These are phyloP conservation scores for Bruguiera sexangula DNA, from an alignment of 345 rosid genomes.

Conservation along the genomic window DNA sequence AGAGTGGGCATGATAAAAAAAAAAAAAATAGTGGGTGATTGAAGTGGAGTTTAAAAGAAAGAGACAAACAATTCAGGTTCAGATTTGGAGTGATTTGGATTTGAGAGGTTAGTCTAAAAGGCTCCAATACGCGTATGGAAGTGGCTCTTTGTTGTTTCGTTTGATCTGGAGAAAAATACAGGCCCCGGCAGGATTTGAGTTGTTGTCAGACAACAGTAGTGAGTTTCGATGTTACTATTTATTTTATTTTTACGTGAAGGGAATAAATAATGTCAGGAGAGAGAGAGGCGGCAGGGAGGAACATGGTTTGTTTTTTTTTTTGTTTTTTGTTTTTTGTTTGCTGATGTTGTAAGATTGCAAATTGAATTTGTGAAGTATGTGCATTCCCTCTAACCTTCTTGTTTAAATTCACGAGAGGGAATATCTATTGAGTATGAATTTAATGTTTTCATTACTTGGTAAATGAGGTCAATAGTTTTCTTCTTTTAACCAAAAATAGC, in stretches of 20 bases:
- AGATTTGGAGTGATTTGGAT: not conserved
- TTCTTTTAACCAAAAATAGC: too few species aligned
- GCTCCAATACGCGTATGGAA: constrained; percentile 9
- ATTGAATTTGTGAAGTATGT: too few species aligned
- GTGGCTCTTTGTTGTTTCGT: not conserved
- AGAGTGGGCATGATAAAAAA: not conserved
- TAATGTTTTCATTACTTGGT: too few species aligned
- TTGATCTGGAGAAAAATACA: constrained; percentile 16
- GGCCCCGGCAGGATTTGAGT: constrained; percentile 22
- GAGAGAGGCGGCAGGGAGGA: not conserved
- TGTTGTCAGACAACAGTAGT: constrained; percentile 17
- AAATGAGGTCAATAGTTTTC: too few species aligned
- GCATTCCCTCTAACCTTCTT: too few species aligned
- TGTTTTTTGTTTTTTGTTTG: too few species aligned
- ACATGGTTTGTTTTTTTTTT: too few species aligned
- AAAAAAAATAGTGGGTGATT: not conserved
- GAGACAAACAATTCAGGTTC: not conserved
- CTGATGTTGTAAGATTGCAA: too few species aligned
- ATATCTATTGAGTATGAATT: too few species aligned
- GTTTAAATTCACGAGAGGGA: too few species aligned
- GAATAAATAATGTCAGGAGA: not conserved
- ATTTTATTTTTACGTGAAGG: not conserved
- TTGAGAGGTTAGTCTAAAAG: not conserved
- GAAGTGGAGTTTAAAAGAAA: constrained; percentile 1
- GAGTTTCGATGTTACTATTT: not conserved